Percentiles rank a stretch among this genome's conserved stretches.
Conservation (phyloP, 2,329 filamentous ascomycete genomes). For the Triangularia setosa region DNA sequence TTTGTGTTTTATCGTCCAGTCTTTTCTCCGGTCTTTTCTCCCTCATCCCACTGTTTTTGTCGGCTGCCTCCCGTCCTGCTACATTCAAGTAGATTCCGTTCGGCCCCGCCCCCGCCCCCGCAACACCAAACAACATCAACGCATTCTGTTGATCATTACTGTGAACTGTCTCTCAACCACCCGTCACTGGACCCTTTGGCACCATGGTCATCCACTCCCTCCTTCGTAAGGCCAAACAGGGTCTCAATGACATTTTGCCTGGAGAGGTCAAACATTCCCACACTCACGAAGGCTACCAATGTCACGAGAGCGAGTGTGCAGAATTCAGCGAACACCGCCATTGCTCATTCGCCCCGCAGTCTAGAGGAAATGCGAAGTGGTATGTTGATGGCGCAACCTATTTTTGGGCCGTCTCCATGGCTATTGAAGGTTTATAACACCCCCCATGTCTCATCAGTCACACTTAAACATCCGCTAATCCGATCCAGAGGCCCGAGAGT, state of each 20-base stretch:
- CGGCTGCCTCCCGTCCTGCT: background rate
- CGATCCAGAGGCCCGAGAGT: constrained; percentile 60
- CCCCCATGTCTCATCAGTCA: background rate
- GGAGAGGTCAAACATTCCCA: constrained; percentile 39
- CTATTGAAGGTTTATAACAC: constrained; percentile 56
- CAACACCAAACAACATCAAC: constrained; percentile 8
- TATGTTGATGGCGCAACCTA: constrained; percentile 81
- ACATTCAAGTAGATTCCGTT: background rate
- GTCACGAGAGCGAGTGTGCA: constrained; percentile 38
- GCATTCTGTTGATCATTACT: background rate
- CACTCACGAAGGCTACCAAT: constrained; percentile 42
- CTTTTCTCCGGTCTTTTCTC: background rate
- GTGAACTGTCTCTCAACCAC: background rate
- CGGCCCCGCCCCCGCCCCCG: constrained; percentile 5
- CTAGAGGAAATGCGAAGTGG: constrained; percentile 77
- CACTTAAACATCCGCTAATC: constrained; percentile 13
- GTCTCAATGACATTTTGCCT: constrained; percentile 34
- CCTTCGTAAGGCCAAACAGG: constrained; percentile 39
- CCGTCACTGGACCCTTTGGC: background rate
- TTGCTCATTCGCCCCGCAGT: constrained; percentile 68
- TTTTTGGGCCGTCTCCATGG: constrained; percentile 79
- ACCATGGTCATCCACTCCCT: constrained; percentile 40
- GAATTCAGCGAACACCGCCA: constrained; percentile 50
- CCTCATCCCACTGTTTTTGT: background rate
- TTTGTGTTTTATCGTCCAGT: background rate